Evolutionary conservation across 2,329 filamentous ascomycete species (phyloP).

Genomic region (Chrysosporium keratinophilum): DNA sequence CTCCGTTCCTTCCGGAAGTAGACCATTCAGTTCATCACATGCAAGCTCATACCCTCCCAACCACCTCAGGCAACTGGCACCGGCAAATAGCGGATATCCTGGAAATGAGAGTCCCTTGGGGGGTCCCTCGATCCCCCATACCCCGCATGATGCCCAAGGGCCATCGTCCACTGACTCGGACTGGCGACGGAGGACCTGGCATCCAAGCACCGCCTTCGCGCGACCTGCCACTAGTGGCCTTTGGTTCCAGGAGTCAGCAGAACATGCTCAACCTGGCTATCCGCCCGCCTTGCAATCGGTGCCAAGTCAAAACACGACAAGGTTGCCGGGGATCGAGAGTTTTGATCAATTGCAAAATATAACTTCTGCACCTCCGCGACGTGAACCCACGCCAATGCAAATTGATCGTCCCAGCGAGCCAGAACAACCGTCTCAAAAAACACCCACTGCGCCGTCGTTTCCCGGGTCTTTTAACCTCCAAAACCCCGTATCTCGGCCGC

Average conservation of each 20-base stretch:
- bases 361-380: slow-evolving; percentile 52
- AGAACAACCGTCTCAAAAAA: slow-evolving; percentile 26
- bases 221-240: slow-evolving; percentile 61
- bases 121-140: slow-evolving; percentile 49
- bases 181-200: slow-evolving; percentile 80
- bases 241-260: slow-evolving; percentile 63
- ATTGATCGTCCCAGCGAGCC: slow-evolving; percentile 48
- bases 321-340: slow-evolving; percentile 82
- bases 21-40: slow-evolving; percentile 61
- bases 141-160: slow-evolving; percentile 34
- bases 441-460: slow-evolving; percentile 18
- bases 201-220: slow-evolving; percentile 57
- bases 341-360: slow-evolving; percentile 66
- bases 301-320: slow-evolving; percentile 46
- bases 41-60: slow-evolving; percentile 47
- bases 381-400: slow-evolving; percentile 65
- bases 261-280: slow-evolving; percentile 48
- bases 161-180: slow-evolving; percentile 53
- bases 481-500: slow-evolving; percentile 27
- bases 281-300: slow-evolving; percentile 31
- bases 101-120: slow-evolving; percentile 51
- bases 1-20: slow-evolving; percentile 66
- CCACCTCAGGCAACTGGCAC: slow-evolving; percentile 47
- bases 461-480: slow-evolving; percentile 28
- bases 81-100: slow-evolving; percentile 46